Base-by-base conservation (phyloP, 2,329 filamentous ascomycete species). In the Periconia digitata region DNA sequence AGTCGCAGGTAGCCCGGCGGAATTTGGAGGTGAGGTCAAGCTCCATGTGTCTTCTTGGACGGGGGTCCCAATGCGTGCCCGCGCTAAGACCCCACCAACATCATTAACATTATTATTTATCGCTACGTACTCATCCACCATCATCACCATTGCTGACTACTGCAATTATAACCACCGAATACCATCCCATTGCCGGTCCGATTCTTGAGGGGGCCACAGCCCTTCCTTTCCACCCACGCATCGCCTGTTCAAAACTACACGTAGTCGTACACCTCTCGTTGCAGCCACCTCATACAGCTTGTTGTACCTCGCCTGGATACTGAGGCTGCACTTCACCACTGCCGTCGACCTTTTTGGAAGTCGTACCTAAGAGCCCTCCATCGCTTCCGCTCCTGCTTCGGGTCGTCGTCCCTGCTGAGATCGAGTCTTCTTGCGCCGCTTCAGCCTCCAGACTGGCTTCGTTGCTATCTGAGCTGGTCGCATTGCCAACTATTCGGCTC, bases 11-110 rank as follows among this genome's bases (percentile, higher is more conserved):
- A n/a, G n/a, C n/a, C n/a, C n/a, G n/a, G n/a, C 35, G 18, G 53
- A 55, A 58, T 59, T 58, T 40, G 54, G 53, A 59, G 50, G 55
- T 59, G 57, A 56, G 53, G 55, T 61, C 54, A 46, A 59, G 61
- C 58, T 67, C 41, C 46, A 66, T 69, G 63, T 70, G 67, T 65
- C 63, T 66, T 70, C 64, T 68, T 67, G 58, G 59, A 53, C 43
- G 52, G 39, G 23, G 38, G 50, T 27, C 27, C 27, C 27, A 10
- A 32, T 32, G 27, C 13, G 10, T 15, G 10, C 10, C 27, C 27
- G 27, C 16, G 37, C 18, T 21, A 20, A 8, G 37, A 39, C 37
- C 56, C 55, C 61, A 54, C 61, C 56, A 56, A 53, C 13, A 20
- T 8, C 37, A 8, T 15, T 12, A 27, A 27, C 6, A 10, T 32